phyloP scores from a whole-genome alignment of 2,329 filamentous ascomycete species.

The Colletotrichum navitas region DNA sequence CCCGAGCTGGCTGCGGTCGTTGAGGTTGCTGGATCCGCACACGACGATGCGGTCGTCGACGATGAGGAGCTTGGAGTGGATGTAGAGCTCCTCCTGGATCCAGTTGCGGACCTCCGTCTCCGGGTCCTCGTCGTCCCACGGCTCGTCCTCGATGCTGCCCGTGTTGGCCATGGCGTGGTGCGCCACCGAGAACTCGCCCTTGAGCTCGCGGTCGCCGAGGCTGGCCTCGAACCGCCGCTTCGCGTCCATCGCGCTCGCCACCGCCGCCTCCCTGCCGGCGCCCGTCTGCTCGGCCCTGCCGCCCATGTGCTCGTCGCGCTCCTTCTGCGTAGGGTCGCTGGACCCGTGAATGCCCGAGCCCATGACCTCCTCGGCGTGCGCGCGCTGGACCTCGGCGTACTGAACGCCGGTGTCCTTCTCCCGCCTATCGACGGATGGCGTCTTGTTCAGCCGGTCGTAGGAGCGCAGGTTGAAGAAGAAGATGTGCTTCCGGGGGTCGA shows the following conservation, averaged over 20 bases:
- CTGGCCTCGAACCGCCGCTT: conserved; percentile 67
- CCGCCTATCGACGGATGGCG: conserved; percentile 76
- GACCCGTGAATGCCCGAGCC: conserved; percentile 75
- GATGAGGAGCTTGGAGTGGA: conserved; percentile 92
- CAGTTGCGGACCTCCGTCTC: conserved; percentile 88
- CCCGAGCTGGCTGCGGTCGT: conserved; percentile 89
- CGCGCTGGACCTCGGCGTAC: conserved; percentile 89
- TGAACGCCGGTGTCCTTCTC: conserved; percentile 86
- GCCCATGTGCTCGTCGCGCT: conserved; percentile 64
- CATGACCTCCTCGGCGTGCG: conserved; percentile 92
- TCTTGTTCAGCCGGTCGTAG: conserved; percentile 93
- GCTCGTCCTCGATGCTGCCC: conserved; percentile 73
- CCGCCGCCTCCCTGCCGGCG: conserved; percentile 46
- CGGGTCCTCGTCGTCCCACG: conserved; percentile 78
- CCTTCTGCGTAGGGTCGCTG: conserved; percentile 57
- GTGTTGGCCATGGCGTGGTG: conserved; percentile 83
- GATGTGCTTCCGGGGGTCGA: conserved; percentile 84
- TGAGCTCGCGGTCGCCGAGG: conserved; percentile 53
- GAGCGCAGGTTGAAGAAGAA: conserved; percentile 95
- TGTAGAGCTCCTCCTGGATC: conserved; percentile 95
- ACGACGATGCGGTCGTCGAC: conserved; percentile 88
- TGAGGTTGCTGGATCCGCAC: conserved; percentile 90
- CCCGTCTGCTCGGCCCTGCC: conserved; percentile 50
- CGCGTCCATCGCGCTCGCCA: conserved; percentile 58
- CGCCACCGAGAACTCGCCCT: conserved; percentile 66